Base-by-base conservation (phyloP, 2,329 filamentous ascomycete species). In the Malbranchea zuffiana region DNA sequence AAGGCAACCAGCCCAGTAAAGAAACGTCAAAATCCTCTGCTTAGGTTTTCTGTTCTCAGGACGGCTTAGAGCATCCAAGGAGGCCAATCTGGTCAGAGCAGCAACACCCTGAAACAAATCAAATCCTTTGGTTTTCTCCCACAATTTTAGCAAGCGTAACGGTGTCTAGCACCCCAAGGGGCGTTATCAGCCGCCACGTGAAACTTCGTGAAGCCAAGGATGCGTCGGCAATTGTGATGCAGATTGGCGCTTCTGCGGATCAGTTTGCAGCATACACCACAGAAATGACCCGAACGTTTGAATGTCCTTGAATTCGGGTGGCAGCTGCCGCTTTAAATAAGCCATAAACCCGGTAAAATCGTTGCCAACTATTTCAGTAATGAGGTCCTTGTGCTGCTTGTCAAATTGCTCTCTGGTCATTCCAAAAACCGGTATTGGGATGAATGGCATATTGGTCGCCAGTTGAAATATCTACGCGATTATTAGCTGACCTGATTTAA, bases 391-490 rank as follows among this genome's bases (percentile, higher is more conserved):
- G 18, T 44, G 41, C 10, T 41, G 31, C 23, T 46, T 12, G 23
- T 47, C 39, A 21, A 46, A 35, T 32, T 45, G 17, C 25, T 44
- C 42, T 3, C 17, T 13, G 23, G 37, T 37, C 26, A 43, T 32
- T 28, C 46, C 47, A 38, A 46, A 47, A 8, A 34, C 18, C 12
- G 30, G 37, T 7, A 47, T 16, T 2, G 43, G 42, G 35, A 49
- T 47, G 11, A 50, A 35, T 23, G 42, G 40, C 28, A 46, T 39
- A 16, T 47, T 47, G 25, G 45, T 47, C n/a, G 46, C 45, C 13
- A 50, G 24, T 38, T 50, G 26, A 31, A 46, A 48, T 41, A 50
- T 44, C 47, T 50, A 15, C 16, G 24, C 18, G 25, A 35, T 11
- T 25, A 25, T 40, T 35, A 40, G 32, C 25, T 25, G 8, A 10